Conservation (phyloP, 441 rosid genomes). For the Omphalea diandra region DNA sequence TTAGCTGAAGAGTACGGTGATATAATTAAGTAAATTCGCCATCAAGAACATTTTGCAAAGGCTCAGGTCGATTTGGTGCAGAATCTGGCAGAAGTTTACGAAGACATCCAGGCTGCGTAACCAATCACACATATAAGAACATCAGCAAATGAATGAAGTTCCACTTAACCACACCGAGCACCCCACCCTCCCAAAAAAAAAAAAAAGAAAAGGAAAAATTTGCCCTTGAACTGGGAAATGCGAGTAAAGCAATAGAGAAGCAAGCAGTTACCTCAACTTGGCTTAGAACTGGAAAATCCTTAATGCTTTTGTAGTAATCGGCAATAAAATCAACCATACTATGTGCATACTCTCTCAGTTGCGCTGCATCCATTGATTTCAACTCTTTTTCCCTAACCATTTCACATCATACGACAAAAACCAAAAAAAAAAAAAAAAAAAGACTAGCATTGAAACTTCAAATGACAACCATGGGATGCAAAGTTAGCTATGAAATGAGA, state of each 20-base stretch:
- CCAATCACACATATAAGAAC: too few relatives aligned
- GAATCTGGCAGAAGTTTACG: slow-evolving; percentile 59
- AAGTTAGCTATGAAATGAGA: too few relatives aligned
- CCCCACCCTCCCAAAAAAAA: too few relatives aligned
- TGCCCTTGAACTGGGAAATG: too few relatives aligned
- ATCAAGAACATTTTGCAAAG: slow-evolving; percentile 64
- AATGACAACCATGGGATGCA: too few relatives aligned
- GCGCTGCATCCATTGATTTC: slow-evolving; percentile 78
- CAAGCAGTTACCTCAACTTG: too few relatives aligned
- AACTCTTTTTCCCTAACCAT: slow-evolving; percentile 42
- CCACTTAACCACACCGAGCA: too few relatives aligned
- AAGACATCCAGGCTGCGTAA: slow-evolving; percentile 80
- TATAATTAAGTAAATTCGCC: slow-evolving; percentile 42
- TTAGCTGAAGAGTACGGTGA: neutral
- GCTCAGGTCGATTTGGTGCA: slow-evolving; percentile 69
- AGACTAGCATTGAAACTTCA: neutral
- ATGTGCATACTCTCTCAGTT: slow-evolving; percentile 74
- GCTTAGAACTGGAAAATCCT: too few relatives aligned
- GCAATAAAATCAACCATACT: slow-evolving; percentile 91
- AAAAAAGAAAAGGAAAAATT: too few relatives aligned
- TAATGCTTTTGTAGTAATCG: slow-evolving; percentile 72
- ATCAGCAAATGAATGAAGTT: too few relatives aligned
- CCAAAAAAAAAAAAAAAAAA: neutral
- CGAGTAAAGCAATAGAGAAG: too few relatives aligned
- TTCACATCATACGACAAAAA: neutral